These are phyloP conservation scores for Neurospora discreta DNA, from an alignment of 495 filamentous ascomycete species.

Conservation along the genomic window DNA sequence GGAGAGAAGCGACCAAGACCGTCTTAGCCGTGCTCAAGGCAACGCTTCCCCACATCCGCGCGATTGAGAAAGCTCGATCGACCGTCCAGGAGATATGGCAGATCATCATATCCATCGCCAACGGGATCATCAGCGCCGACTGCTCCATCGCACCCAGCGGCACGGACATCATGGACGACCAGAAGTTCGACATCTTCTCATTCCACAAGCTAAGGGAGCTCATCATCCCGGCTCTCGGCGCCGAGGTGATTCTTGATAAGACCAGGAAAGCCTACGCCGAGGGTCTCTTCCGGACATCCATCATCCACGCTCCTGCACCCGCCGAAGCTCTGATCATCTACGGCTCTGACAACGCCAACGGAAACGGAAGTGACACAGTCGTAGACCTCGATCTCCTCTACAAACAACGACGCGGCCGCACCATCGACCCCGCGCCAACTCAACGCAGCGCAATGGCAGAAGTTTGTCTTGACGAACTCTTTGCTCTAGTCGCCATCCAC, in stretches of 20 bases:
- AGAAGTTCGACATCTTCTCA: conserved; percentile 69
- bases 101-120: conserved; percentile 45
- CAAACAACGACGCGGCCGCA: conserved; percentile 55
- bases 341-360: neutral
- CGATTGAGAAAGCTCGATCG: conserved; percentile 39
- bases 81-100: conserved; percentile 44
- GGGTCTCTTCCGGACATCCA: conserved; percentile 70
- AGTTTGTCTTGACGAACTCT: conserved; percentile 68
- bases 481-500: conserved; percentile 52
- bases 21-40: conserved; percentile 57
- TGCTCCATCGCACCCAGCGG: conserved; percentile 27
- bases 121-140: conserved; percentile 49
- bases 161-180: conserved; percentile 45
- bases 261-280: conserved; percentile 61
- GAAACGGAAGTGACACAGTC: conserved; percentile 22
- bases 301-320: conserved; percentile 61
- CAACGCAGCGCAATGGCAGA: conserved; percentile 65
- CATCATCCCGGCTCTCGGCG: conserved; percentile 65
- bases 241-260: conserved; percentile 48
- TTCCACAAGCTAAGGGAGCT: conserved; percentile 58
- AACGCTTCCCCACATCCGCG: conserved; percentile 50
- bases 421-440: conserved; percentile 53
- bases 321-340: conserved; percentile 47
- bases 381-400: conserved; percentile 52
- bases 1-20: conserved; percentile 66